Evolutionary conservation across 805 yeast genomes (phyloP).

Genomic region (Starmera caribaea): DNA sequence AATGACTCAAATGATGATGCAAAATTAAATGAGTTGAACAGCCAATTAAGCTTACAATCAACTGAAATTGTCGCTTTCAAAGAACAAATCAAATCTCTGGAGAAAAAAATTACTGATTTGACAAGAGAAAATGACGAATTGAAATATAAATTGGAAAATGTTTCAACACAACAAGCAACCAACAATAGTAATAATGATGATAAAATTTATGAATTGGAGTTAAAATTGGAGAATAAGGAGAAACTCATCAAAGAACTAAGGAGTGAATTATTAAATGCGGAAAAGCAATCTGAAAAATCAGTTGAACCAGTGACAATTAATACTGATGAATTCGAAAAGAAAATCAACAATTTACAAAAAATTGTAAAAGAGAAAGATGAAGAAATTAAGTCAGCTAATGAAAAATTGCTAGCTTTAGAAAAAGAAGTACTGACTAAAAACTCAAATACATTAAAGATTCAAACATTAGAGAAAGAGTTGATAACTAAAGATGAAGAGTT

Average conservation of each 20-base stretch:
- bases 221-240: slow-evolving; percentile 1
- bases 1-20: neutral
- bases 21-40: slow-evolving; percentile 6
- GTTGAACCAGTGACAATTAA: neutral
- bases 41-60: too few species aligned
- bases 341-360: slow-evolving; percentile 4
- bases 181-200: neutral
- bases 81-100: slow-evolving; percentile 18
- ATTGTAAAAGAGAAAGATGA: slow-evolving; percentile 8
- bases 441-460: too few species aligned
- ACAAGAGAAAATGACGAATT: slow-evolving; percentile 10
- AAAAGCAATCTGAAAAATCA: neutral
- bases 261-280: neutral
- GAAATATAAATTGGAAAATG: neutral
- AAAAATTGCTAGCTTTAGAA: neutral
- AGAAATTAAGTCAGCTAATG: neutral
- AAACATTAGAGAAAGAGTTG: neutral
- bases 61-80: too few species aligned
- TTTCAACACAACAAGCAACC: neutral
- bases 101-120: slow-evolving; percentile 4
- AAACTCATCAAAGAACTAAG: neutral
- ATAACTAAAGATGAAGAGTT: neutral
- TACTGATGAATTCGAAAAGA: neutral
- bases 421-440: neutral
- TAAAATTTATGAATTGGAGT: neutral